Evolutionary conservation across 1,284 basidiomycete genomes (phyloP).

Genomic region (Sporisorium exsertum): DNA sequence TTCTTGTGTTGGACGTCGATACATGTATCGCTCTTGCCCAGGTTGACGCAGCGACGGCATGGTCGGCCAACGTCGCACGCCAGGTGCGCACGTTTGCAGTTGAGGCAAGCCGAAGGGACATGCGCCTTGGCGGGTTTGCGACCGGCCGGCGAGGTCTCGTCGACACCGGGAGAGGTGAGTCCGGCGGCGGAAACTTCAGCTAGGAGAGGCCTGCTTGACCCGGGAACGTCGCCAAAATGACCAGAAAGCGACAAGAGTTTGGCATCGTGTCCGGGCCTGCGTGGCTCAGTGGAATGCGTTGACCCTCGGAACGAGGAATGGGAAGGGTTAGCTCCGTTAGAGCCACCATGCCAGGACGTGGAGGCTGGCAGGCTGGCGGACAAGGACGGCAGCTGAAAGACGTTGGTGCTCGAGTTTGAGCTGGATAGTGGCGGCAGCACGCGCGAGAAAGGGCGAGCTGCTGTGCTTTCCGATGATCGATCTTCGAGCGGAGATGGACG

Average conservation of each 20-base stretch:
- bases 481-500: conserved; percentile 41
- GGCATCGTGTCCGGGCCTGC: conserved; percentile 16
- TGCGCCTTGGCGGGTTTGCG: conserved; percentile 58
- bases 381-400: conserved; percentile 42
- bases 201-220: conserved; percentile 1
- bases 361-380: conserved; percentile 38
- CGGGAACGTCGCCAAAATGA: conserved; percentile 19
- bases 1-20: conserved; percentile 65
- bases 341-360: conserved; percentile 29
- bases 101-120: conserved; percentile 58
- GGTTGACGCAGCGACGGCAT: conserved; percentile 57
- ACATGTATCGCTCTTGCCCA: conserved; percentile 61
- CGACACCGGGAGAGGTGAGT: conserved; percentile 20
- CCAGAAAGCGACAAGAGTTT: conserved; percentile 26
- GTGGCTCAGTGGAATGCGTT: conserved; percentile 3
- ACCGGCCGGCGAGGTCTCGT: conserved; percentile 17
- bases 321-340: conserved; percentile 3
- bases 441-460: conserved; percentile 33
- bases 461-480: conserved; percentile 19
- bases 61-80: conserved; percentile 59
- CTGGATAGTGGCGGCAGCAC: conserved; percentile 31
- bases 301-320: conserved; percentile 13
- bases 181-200: conserved; percentile 6
- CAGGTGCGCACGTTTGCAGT: conserved; percentile 61
- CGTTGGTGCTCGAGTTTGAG: conserved; percentile 21